Conservation (phyloP, 768 basidiomycete genomes). For the Mycena epipterygia region DNA sequence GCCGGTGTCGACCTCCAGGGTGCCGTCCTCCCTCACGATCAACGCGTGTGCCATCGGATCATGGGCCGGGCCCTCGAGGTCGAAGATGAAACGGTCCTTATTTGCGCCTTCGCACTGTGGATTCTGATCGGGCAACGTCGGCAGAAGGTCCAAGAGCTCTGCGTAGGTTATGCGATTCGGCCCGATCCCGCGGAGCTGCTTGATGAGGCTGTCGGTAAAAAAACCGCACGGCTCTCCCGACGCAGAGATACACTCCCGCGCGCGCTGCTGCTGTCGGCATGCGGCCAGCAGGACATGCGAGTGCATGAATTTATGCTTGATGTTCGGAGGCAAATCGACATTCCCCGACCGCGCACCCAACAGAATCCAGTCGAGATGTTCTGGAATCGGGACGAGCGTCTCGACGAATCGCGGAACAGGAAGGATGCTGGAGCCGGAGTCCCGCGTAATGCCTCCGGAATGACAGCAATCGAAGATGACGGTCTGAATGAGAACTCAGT, state of each 20-base stretch:
- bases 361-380: constrained; percentile 11
- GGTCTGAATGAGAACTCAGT: constrained; percentile 5
- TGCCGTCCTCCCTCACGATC: constrained; percentile 18
- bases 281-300: constrained; percentile 38
- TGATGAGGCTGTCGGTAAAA: constrained; percentile 31
- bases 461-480: constrained; percentile 35
- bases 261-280: constrained; percentile 29
- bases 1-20: constrained; percentile 14
- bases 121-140: constrained; percentile 27
- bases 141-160: constrained; percentile 25
- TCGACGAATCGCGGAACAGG: constrained; percentile 19
- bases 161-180: constrained; percentile 29
- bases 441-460: constrained; percentile 9
- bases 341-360: neutral
- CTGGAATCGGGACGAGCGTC: constrained; percentile 19
- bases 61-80: neutral
- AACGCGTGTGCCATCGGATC: neutral
- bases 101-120: constrained; percentile 33
- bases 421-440: neutral
- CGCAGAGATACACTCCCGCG: constrained; percentile 29
- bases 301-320: constrained; percentile 22
- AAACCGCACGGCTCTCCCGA: constrained; percentile 26
- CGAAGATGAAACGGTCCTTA: constrained; percentile 30
- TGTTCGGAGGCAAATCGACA: constrained; percentile 15
- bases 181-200: constrained; percentile 14